Percentiles rank a stretch among this genome's conserved stretches.
phyloP scores from a whole-genome alignment of 202 grass and related monocot species.

The Schoenoplectus tabernaemontani region DNA sequence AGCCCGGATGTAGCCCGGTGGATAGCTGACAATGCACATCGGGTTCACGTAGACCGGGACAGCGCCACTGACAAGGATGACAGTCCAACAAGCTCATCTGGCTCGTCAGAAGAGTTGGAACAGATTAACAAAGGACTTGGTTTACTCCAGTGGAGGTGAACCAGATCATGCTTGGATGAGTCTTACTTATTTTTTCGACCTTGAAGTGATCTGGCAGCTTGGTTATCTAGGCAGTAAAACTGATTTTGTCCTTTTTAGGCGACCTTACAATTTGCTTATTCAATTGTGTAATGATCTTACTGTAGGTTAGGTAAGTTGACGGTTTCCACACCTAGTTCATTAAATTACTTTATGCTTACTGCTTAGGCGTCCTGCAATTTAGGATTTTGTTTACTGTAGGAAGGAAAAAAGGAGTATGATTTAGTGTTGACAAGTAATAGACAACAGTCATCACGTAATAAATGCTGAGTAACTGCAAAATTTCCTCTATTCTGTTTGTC shows the following conservation, averaged over 20 bases:
- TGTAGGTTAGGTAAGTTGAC: background rate
- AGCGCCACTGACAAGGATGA: constrained; percentile 39
- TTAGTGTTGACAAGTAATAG: background rate
- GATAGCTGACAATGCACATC: constrained; percentile 71
- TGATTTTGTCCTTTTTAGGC: constrained; percentile 19
- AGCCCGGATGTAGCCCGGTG: constrained; percentile 72
- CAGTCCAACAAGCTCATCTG: constrained; percentile 49
- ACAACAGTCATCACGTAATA: background rate
- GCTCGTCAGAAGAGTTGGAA: constrained; percentile 52
- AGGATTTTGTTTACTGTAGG: background rate
- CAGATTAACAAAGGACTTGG: constrained; percentile 36
- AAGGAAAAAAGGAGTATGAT: background rate
- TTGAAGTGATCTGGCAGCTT: too few species aligned
- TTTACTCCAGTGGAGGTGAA: constrained; percentile 42
- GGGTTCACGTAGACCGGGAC: constrained; percentile 42
- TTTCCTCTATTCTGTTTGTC: background rate
- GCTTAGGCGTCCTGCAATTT: background rate
- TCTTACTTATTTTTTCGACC: background rate
- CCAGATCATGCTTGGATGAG: background rate
- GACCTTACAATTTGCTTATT: background rate
- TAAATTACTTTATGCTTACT: background rate
- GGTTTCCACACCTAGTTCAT: background rate
- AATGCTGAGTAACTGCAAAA: background rate
- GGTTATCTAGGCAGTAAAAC: too few species aligned
- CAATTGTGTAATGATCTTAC: background rate